Evolutionary conservation across 2,329 filamentous ascomycete species (phyloP).

Genomic region (Venturiaceae sp.): DNA sequence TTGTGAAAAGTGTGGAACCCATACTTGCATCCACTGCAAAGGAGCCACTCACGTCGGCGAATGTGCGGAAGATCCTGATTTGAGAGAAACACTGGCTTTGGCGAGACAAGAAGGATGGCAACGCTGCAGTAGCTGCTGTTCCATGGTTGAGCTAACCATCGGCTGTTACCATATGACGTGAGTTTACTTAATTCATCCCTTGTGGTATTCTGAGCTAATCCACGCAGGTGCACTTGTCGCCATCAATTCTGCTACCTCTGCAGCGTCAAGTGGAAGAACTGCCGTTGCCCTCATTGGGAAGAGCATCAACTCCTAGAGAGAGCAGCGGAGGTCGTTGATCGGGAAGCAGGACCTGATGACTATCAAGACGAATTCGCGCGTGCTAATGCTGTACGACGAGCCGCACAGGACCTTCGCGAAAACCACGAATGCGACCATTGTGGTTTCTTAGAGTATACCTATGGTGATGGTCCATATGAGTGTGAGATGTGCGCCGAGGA

Average conservation of each 20-base stretch:
- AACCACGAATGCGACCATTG: not conserved
- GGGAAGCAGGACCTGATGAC: not conserved
- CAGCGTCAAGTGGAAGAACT: not conserved
- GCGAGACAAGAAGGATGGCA: not conserved
- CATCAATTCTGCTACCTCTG: not conserved
- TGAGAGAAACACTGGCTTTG: not conserved
- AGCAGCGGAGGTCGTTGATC: not conserved
- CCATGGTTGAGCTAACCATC: not conserved
- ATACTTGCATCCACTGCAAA: not conserved
- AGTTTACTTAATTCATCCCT: not conserved
- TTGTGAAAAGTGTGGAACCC: not conserved
- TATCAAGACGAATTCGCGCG: not conserved
- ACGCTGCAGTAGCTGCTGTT: not conserved
- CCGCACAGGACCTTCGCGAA: not conserved
- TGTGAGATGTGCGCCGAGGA: not conserved
- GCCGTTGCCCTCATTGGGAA: not conserved
- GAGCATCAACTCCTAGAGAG: not conserved
- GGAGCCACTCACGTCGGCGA: not conserved
- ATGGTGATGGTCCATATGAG: not conserved
- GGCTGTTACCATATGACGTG: not conserved
- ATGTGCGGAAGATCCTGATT: not conserved
- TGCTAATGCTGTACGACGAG: not conserved
- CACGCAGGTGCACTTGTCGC: not conserved
- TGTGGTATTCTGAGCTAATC: not conserved
- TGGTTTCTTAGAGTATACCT: not conserved